Evolutionary conservation across 257 asterid genomes (phyloP).

Genomic region (Rubia yunnanensis): DNA sequence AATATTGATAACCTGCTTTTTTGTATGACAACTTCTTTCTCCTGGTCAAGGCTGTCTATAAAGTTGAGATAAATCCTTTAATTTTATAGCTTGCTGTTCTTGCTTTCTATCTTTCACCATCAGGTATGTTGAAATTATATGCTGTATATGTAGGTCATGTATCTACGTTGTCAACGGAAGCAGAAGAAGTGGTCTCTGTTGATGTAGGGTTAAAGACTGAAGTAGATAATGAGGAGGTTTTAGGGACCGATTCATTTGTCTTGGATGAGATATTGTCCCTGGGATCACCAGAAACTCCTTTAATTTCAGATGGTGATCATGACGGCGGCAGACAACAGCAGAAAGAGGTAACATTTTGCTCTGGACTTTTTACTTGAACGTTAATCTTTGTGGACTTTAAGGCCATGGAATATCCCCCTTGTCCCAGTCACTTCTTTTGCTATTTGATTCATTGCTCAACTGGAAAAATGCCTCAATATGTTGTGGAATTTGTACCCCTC

Average conservation of each 20-base stretch:
- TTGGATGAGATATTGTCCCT: conserved; percentile 73
- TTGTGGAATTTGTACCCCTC: not conserved
- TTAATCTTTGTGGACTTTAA: not conserved
- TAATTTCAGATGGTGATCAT: conserved; percentile 34
- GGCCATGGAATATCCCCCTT: not conserved
- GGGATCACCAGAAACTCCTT: conserved; percentile 34
- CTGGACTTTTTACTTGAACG: conserved; percentile 7
- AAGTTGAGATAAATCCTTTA: not conserved
- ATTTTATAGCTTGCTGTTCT: not conserved
- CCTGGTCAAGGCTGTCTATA: not conserved
- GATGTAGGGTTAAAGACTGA: conserved; percentile 34
- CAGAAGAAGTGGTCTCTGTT: conserved; percentile 24
- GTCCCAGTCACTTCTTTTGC: not conserved
- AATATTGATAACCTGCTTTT: not conserved
- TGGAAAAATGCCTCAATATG: not conserved
- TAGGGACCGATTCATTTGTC: conserved; percentile 34
- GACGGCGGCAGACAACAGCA: conserved; percentile 29
- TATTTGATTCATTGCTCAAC: not conserved
- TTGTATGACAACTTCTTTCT: not conserved
- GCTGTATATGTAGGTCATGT: conserved; percentile 27
- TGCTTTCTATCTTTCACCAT: not conserved
- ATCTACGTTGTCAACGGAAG: conserved; percentile 30
- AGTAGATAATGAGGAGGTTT: conserved; percentile 29
- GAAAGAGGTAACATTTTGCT: conserved; percentile 48
- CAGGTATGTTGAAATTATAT: not conserved